These are phyloP conservation scores for Starmerella davenportii DNA, from an alignment of 805 yeast species.

Conservation along the genomic window DNA sequence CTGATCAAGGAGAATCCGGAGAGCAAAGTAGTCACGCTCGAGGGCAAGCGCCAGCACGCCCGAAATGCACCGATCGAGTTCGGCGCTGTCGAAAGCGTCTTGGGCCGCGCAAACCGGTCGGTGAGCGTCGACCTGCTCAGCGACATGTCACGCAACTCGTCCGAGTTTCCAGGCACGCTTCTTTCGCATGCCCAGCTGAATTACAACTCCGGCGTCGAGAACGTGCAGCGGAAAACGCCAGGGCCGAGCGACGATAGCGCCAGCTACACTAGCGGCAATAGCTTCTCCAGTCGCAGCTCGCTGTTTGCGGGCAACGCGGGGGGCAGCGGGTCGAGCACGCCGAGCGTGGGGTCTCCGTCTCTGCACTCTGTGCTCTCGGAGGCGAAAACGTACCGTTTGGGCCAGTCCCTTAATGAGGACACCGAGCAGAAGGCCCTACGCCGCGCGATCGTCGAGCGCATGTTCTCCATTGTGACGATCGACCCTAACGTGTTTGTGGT, in stretches of 20 bases:
- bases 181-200: conserved; percentile 58
- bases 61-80: not conserved
- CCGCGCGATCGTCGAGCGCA: conserved; percentile 13
- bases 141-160: conserved; percentile 1
- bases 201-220: conserved; percentile 4
- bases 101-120: not conserved
- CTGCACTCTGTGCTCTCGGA: not conserved
- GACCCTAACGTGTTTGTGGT: conserved; percentile 4
- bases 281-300: not conserved
- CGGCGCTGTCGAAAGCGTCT: not conserved
- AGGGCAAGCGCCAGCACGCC: not conserved
- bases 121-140: conserved; percentile 7
- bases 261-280: not conserved
- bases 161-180: conserved; percentile 61
- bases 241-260: too few species aligned
- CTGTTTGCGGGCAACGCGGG: not conserved
- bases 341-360: not conserved
- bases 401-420: conserved; percentile 3
- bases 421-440: conserved; percentile 14
- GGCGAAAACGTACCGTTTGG: conserved; percentile 18
- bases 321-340: not conserved
- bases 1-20: not conserved
- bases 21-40: not conserved
- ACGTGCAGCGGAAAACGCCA: not conserved
- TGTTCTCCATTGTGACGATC: conserved; percentile 14